A percentile compares a stretch with the other conserved stretches of the same genome.
phyloP scores from a whole-genome alignment of 2,329 filamentous ascomycete species.

The Trichoderma asperellum region DNA sequence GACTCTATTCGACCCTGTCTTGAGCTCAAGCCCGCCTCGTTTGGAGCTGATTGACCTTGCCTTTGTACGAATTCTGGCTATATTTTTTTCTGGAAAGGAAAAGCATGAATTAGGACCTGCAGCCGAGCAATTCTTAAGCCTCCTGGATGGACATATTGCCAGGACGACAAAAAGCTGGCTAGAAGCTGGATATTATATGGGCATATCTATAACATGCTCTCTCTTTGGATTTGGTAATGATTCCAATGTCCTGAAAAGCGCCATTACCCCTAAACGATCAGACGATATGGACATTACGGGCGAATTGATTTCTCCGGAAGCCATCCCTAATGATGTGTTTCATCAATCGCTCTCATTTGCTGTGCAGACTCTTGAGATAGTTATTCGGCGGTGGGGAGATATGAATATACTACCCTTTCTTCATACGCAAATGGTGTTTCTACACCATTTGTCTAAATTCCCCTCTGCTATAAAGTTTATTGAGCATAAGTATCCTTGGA shows the following conservation, averaged over 20 bases:
- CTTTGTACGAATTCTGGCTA: conserved; percentile 67
- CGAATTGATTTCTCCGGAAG: conserved; percentile 33
- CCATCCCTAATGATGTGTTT: conserved; percentile 37
- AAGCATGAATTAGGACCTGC: conserved; percentile 50
- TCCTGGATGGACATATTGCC: conserved; percentile 62
- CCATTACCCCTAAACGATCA: conserved; percentile 39
- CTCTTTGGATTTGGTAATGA: conserved; percentile 44
- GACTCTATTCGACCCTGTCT: conserved; percentile 67
- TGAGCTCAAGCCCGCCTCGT: conserved; percentile 45
- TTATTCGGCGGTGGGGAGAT: conserved; percentile 58
- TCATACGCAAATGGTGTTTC: conserved; percentile 64
- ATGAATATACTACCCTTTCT: conserved; percentile 64
- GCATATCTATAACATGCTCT: conserved; percentile 40
- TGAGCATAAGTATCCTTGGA: conserved; percentile 57
- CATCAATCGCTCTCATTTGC: conserved; percentile 47
- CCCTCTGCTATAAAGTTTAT: conserved; percentile 50
- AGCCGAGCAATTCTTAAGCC: conserved; percentile 53
- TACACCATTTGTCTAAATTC: conserved; percentile 51
- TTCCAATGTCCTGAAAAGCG: conserved; percentile 51
- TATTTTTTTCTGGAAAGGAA: conserved; percentile 61
- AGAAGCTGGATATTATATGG: conserved; percentile 49
- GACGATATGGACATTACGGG: conserved; percentile 30
- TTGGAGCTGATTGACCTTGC: conserved; percentile 54
- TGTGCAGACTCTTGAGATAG: conserved; percentile 49
- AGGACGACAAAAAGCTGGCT: conserved; percentile 56